phyloP scores from a whole-genome alignment of 2,329 filamentous ascomycete genomes.

The Sclerotinia glacialis region DNA sequence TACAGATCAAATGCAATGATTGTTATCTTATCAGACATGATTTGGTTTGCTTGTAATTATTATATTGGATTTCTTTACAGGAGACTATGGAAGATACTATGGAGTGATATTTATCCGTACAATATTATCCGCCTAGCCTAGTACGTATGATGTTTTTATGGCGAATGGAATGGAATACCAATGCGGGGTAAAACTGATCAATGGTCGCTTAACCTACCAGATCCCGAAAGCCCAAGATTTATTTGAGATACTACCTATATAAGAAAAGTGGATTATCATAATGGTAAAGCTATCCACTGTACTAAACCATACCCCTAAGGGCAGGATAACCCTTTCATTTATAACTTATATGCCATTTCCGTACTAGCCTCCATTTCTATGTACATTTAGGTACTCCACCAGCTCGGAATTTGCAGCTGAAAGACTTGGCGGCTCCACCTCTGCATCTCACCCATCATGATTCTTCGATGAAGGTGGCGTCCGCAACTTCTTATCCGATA shows the following conservation, averaged over 20 bases:
- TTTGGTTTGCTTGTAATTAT: not conserved
- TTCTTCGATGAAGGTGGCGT: not conserved
- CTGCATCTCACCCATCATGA: slow-evolving; percentile 1
- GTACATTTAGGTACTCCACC: too few species aligned
- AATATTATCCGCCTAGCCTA: not conserved
- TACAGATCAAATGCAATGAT: slow-evolving; percentile 73
- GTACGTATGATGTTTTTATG: too few species aligned
- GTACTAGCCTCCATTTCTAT: too few species aligned
- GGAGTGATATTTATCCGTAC: not conserved
- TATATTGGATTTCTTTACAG: too few species aligned
- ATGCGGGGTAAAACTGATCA: not conserved
- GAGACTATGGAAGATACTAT: accelerated
- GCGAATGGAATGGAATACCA: not conserved
- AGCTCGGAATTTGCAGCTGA: too few species aligned
- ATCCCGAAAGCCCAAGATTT: not conserved
- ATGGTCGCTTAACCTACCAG: not conserved
- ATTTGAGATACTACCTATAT: too few species aligned
- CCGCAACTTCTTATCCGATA: not conserved
- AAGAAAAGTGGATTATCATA: too few species aligned
- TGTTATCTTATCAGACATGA: slow-evolving; percentile 39
- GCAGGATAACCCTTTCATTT: too few species aligned
- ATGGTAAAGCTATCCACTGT: too few species aligned
- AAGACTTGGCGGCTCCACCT: not conserved
- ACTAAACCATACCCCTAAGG: too few species aligned
- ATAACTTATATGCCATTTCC: too few species aligned